Conservation (phyloP, 2,329 filamentous ascomycete species). For the Cladophialophora carrionii region DNA sequence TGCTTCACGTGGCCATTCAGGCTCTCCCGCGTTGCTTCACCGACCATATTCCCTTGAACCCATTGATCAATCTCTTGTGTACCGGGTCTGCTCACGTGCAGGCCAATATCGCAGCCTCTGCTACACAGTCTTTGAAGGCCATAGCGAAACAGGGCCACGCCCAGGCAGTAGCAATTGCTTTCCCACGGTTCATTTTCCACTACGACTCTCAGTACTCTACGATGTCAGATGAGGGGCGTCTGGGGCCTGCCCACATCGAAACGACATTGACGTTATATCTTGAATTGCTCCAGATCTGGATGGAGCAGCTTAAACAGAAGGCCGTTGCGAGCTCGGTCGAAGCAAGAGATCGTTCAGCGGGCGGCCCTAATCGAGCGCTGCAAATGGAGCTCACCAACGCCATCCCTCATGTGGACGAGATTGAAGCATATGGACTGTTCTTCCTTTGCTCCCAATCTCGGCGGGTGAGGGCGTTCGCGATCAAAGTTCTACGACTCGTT, state of each 20-base stretch:
- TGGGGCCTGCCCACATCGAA: slow-evolving; percentile 91
- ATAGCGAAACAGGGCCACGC: slow-evolving; percentile 92
- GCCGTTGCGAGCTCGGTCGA: slow-evolving; percentile 72
- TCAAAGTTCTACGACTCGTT: slow-evolving; percentile 88
- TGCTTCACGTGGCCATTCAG: slow-evolving; percentile 93
- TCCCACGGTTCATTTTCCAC: slow-evolving; percentile 96
- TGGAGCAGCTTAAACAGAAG: slow-evolving; percentile 90
- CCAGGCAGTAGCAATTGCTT: slow-evolving; percentile 94
- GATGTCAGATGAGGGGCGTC: slow-evolving; percentile 96
- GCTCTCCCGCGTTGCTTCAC: slow-evolving; percentile 92
- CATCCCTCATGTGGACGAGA: slow-evolving; percentile 92
- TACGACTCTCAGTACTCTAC: slow-evolving; percentile 97
- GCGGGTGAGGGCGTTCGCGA: slow-evolving; percentile 83
- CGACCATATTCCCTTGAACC: slow-evolving; percentile 86
- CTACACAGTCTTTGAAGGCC: slow-evolving; percentile 88
- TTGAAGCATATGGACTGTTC: slow-evolving; percentile 94
- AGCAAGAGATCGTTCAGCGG: slow-evolving; percentile 56
- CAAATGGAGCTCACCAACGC: slow-evolving; percentile 85
- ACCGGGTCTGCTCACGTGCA: slow-evolving; percentile 97
- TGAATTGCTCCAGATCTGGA: slow-evolving; percentile 93
- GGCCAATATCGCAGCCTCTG: slow-evolving; percentile 86
- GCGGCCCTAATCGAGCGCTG: slow-evolving; percentile 58
- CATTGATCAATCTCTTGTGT: slow-evolving; percentile 89
- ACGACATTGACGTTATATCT: slow-evolving; percentile 91
- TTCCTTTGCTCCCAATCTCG: slow-evolving; percentile 96